Conservation (phyloP, 257 asterid genomes). For the Ligustrum vulgare region DNA sequence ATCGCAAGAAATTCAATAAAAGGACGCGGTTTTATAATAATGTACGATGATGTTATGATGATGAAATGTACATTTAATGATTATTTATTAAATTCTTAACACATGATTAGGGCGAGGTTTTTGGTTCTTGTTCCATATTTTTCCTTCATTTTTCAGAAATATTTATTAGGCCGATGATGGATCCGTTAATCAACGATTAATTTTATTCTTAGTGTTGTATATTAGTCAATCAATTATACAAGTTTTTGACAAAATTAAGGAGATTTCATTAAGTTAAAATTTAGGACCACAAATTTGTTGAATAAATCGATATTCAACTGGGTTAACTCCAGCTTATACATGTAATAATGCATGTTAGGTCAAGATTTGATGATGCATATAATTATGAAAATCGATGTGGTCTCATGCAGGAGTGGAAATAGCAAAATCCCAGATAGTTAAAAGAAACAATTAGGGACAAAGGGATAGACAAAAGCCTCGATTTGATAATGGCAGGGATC, state of each 20-base stretch:
- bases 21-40: not conserved
- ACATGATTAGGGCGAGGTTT: not conserved
- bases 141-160: not conserved
- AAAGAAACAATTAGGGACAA: conserved; percentile 42
- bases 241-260: conserved; percentile 12
- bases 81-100: not conserved
- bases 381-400: not conserved
- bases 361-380: not conserved
- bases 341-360: not conserved
- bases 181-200: not conserved
- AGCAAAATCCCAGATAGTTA: not conserved
- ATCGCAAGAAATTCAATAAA: not conserved
- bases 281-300: conserved; percentile 2
- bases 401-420: not conserved
- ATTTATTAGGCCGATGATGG: not conserved
- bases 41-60: not conserved
- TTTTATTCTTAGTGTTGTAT: not conserved
- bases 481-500: conserved; percentile 47
- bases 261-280: not conserved
- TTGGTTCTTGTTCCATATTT: conserved; percentile 2
- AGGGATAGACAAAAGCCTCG: conserved; percentile 52
- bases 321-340: not conserved
- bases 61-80: not conserved
- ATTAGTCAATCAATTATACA: conserved; percentile 6
- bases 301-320: not conserved